Evolutionary conservation across 192 early-diverging fungal species (phyloP).

Genomic region (Coemansia brasiliensis): DNA sequence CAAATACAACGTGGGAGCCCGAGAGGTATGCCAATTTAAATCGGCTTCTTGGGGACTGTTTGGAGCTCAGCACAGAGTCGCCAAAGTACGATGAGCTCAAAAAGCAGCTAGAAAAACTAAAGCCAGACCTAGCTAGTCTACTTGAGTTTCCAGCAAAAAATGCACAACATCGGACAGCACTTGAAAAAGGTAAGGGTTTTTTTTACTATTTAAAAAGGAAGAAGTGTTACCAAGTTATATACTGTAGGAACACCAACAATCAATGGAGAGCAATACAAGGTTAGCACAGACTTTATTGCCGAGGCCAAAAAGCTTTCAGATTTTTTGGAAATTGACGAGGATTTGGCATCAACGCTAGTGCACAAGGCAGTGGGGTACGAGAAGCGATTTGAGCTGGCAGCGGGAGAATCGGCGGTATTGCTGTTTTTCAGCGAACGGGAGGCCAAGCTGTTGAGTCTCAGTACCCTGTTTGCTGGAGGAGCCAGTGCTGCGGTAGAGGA

Average conservation of each 20-base stretch:
- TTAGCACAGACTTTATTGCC: constrained; percentile 69
- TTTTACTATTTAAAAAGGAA: not conserved
- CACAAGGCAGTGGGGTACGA: constrained; percentile 55
- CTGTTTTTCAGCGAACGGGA: constrained; percentile 69
- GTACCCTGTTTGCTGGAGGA: constrained; percentile 58
- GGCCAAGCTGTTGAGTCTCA: constrained; percentile 59
- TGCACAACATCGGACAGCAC: constrained; percentile 40
- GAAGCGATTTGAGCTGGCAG: constrained; percentile 59
- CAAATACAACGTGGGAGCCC: constrained; percentile 51
- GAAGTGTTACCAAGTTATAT: not conserved
- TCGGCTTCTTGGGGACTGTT: constrained; percentile 37
- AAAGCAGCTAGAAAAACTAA: constrained; percentile 36
- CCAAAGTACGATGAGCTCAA: constrained; percentile 36
- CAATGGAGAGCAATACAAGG: constrained; percentile 59
- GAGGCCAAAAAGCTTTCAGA: constrained; percentile 73
- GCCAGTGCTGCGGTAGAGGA: constrained; percentile 46
- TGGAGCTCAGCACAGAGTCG: constrained; percentile 34
- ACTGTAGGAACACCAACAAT: constrained; percentile 52
- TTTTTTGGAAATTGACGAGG: constrained; percentile 77
- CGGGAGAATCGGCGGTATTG: constrained; percentile 65
- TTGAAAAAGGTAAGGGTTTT: constrained; percentile 36
- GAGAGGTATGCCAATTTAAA: constrained; percentile 48
- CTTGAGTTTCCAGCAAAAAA: constrained; percentile 46
- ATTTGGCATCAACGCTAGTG: constrained; percentile 67
- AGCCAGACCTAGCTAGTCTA: constrained; percentile 43